Percentiles rank a stretch among this genome's conserved stretches.
Conservation (phyloP, 2,329 filamentous ascomycete genomes). For the Fusarium hostae region DNA sequence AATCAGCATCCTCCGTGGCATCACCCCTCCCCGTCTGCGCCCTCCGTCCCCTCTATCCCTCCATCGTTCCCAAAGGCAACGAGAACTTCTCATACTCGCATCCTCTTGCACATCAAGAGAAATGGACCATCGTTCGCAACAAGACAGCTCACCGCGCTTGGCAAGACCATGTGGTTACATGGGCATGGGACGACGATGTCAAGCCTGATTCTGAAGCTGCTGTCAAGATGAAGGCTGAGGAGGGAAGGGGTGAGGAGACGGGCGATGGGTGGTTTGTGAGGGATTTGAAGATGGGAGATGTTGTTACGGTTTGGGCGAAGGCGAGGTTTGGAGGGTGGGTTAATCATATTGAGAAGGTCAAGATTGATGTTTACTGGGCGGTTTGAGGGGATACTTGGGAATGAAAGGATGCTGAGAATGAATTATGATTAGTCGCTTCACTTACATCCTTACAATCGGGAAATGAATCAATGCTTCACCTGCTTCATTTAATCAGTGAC, state of each 20-base stretch:
- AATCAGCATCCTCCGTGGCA: conserved; percentile 29
- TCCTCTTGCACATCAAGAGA: conserved; percentile 47
- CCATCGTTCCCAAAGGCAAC: conserved; percentile 26
- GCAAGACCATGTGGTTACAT: conserved; percentile 61
- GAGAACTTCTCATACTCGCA: conserved; percentile 51
- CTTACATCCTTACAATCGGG: background rate
- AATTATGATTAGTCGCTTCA: background rate
- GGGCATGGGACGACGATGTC: conserved; percentile 63
- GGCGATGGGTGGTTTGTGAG: conserved; percentile 67
- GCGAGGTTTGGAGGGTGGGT: conserved; percentile 66
- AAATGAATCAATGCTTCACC: background rate
- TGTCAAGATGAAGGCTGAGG: conserved; percentile 50
- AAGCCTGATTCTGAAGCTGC: conserved; percentile 56
- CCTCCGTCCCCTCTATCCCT: conserved; percentile 53
- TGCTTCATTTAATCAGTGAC: too few species aligned
- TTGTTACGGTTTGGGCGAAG: conserved; percentile 70
- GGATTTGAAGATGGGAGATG: conserved; percentile 66
- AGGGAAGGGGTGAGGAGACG: conserved; percentile 63
- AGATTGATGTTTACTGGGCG: conserved; percentile 70
- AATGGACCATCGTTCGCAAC: conserved; percentile 62
- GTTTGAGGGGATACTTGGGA: too few species aligned
- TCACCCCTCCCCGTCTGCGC: conserved; percentile 48
- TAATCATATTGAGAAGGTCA: conserved; percentile 61
- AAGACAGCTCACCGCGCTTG: conserved; percentile 48
- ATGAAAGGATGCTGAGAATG: too few species aligned